Conservation (phyloP, 2,329 filamentous ascomycete genomes). For the Scopulariopsis brevicaulis region DNA sequence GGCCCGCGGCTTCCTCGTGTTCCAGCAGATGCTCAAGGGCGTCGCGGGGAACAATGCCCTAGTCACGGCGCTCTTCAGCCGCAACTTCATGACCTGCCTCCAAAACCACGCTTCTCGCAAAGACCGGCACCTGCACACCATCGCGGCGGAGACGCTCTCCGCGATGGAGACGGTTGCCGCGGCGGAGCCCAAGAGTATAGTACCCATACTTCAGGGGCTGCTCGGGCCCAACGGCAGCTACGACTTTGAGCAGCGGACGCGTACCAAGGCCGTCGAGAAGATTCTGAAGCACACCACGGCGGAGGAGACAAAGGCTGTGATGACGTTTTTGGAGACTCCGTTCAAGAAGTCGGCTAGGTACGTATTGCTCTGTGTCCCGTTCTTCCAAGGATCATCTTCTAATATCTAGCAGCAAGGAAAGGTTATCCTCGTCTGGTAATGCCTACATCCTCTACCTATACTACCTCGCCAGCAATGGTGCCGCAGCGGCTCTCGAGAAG, state of each 20-base stretch:
- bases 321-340: slow-evolving; percentile 28
- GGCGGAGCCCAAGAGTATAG: slow-evolving; percentile 45
- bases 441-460: slow-evolving; percentile 42
- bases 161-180: slow-evolving; percentile 55
- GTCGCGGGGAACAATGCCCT: slow-evolving; percentile 32
- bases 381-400: not conserved
- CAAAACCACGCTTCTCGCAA: slow-evolving; percentile 71
- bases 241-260: slow-evolving; percentile 78
- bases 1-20: slow-evolving; percentile 80
- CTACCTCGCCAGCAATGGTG: slow-evolving; percentile 24
- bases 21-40: slow-evolving; percentile 59
- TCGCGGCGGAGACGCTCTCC: slow-evolving; percentile 63
- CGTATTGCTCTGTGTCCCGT: not conserved
- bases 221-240: slow-evolving; percentile 58
- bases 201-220: slow-evolving; percentile 51
- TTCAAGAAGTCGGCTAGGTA: slow-evolving; percentile 2
- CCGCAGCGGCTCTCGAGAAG: slow-evolving; percentile 8
- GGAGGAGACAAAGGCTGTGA: slow-evolving; percentile 40
- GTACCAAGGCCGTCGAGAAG: slow-evolving; percentile 71
- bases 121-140: slow-evolving; percentile 68
- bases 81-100: slow-evolving; percentile 70
- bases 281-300: slow-evolving; percentile 50
- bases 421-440: slow-evolving; percentile 13
- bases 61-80: slow-evolving; percentile 58
- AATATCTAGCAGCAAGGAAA: not conserved